phyloP scores from a whole-genome alignment of 495 filamentous ascomycete species.

The Daldinia decipiens region DNA sequence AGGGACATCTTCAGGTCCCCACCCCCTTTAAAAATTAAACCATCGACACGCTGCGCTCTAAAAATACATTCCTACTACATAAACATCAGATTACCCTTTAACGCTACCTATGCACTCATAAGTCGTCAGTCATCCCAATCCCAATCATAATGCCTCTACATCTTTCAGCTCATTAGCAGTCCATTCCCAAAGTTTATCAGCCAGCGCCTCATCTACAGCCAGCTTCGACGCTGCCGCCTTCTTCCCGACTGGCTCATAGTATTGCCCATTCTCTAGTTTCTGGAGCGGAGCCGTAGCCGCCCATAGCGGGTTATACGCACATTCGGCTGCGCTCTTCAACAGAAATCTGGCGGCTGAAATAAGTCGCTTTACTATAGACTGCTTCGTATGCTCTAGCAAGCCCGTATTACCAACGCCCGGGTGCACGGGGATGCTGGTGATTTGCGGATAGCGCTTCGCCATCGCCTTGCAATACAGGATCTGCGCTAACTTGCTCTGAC shows the following conservation, averaged over 20 bases:
- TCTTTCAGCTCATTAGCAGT: slow-evolving; percentile 62
- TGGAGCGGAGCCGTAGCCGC: slow-evolving; percentile 56
- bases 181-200: slow-evolving; percentile 69
- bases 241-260: slow-evolving; percentile 49
- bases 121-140: background rate
- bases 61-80: background rate
- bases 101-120: background rate
- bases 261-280: slow-evolving; percentile 54
- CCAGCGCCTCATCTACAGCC: slow-evolving; percentile 60
- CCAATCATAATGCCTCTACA: background rate
- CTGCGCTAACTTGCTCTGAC: slow-evolving; percentile 74
- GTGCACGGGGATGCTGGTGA: slow-evolving; percentile 68
- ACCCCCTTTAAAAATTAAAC: too few species aligned
- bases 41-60: background rate
- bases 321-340: slow-evolving; percentile 57
- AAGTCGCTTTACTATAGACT: slow-evolving; percentile 5
- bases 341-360: slow-evolving; percentile 39
- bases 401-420: slow-evolving; percentile 72
- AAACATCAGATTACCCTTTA: background rate
- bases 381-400: slow-evolving; percentile 51
- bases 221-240: slow-evolving; percentile 37
- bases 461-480: slow-evolving; percentile 70
- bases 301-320: slow-evolving; percentile 68
- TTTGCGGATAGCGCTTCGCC: slow-evolving; percentile 64
- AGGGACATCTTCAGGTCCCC: background rate